These are phyloP conservation scores for Prunus armeniaca DNA, from an alignment of 306 rosid genomes.

Conservation along the genomic window DNA sequence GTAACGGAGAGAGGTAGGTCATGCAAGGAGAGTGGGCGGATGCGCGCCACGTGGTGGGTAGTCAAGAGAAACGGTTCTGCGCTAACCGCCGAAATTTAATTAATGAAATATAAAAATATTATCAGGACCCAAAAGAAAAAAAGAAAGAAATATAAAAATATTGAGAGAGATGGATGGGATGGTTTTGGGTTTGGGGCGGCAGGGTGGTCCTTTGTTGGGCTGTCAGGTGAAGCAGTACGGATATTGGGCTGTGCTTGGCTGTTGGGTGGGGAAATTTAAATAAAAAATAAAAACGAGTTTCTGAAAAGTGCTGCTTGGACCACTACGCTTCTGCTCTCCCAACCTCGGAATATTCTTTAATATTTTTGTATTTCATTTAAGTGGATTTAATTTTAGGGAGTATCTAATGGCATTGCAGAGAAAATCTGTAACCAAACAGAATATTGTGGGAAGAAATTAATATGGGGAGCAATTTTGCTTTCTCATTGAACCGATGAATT, in stretches of 20 bases:
- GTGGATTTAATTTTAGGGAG: background rate
- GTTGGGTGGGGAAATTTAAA: too few species aligned
- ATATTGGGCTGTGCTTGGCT: background rate
- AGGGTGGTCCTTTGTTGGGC: constrained; percentile 12
- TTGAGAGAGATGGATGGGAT: background rate
- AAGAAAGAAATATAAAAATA: too few species aligned
- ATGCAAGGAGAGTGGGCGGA: background rate
- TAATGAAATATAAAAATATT: background rate
- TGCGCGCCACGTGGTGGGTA: background rate
- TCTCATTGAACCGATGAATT: too few species aligned
- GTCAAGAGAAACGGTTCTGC: background rate
- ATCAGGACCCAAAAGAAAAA: background rate
- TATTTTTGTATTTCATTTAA: too few species aligned
- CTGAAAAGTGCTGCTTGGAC: too few species aligned
- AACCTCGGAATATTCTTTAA: background rate
- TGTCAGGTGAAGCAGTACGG: background rate
- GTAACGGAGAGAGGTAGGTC: background rate
- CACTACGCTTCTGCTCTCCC: too few species aligned
- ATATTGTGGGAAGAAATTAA: background rate
- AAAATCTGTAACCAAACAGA: background rate
- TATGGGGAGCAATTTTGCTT: background rate
- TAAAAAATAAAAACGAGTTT: too few species aligned
- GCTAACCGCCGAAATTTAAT: background rate
- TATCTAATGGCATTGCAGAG: background rate
- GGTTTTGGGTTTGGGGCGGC: constrained; percentile 1